Conservation (phyloP, 352 stramenopile genomes). For the Elongisporangium anandrum region DNA sequence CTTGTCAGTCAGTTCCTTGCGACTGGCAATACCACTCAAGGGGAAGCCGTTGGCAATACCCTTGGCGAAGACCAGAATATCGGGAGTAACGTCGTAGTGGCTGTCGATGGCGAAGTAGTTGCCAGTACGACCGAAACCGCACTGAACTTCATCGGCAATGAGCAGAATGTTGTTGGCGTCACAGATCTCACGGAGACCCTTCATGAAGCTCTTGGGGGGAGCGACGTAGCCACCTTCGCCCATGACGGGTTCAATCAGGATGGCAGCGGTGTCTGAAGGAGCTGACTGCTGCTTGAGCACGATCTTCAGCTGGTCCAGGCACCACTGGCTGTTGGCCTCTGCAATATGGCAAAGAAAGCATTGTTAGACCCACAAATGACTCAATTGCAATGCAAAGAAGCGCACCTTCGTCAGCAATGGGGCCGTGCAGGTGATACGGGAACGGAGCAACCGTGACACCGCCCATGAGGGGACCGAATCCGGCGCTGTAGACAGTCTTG, state of each 20-base stretch:
- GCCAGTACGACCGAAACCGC: constrained; percentile 85
- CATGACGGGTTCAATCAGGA: constrained; percentile 90
- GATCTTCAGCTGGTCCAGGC: constrained; percentile 80
- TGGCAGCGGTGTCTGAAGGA: constrained; percentile 81
- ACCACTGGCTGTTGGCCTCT: constrained; percentile 65
- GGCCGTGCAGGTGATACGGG: constrained; percentile 83
- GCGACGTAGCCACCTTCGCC: constrained; percentile 92
- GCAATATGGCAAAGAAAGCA: neutral
- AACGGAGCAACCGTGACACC: constrained; percentile 85
- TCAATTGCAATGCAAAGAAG: neutral
- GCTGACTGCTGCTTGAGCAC: constrained; percentile 90
- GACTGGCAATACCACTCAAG: constrained; percentile 85
- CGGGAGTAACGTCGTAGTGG: constrained; percentile 79
- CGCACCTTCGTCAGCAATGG: constrained; percentile 68
- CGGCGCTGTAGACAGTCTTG: constrained; percentile 87
- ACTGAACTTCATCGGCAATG: constrained; percentile 92
- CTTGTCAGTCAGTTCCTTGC: constrained; percentile 81
- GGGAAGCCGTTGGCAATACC: constrained; percentile 91
- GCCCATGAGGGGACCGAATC: constrained; percentile 82
- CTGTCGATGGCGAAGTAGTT: constrained; percentile 87
- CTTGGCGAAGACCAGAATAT: constrained; percentile 93
- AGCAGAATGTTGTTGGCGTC: constrained; percentile 91
- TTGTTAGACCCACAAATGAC: neutral
- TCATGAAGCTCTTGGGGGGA: constrained; percentile 89
- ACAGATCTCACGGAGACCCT: constrained; percentile 88